phyloP scores from a whole-genome alignment of 148 eudicot species.

The Hydrangea macrophylla region DNA sequence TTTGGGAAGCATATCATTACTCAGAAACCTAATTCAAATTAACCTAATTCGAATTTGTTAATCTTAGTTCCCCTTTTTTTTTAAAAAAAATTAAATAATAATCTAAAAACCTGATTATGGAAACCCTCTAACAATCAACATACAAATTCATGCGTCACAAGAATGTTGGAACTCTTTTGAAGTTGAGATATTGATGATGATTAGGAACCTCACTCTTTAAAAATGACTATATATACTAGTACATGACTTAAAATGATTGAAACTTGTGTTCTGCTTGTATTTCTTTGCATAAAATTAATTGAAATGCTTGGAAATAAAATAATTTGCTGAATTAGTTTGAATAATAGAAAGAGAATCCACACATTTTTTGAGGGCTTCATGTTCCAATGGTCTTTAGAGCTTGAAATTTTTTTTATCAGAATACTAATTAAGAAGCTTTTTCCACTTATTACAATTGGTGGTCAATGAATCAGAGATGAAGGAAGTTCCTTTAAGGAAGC shows the following conservation, averaged over 20 bases:
- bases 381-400: background rate
- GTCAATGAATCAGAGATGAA: background rate
- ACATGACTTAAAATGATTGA: too few species aligned
- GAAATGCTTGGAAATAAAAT: too few species aligned
- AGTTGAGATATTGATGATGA: background rate
- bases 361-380: background rate
- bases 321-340: background rate
- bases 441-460: background rate
- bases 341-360: background rate
- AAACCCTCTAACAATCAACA: too few species aligned
- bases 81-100: too few species aligned
- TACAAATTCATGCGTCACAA: background rate
- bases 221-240: too few species aligned
- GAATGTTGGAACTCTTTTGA: background rate
- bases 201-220: background rate
- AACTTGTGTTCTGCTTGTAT: too few species aligned
- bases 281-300: too few species aligned
- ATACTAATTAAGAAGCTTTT: constrained; percentile 1
- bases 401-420: background rate
- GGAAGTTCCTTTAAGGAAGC: background rate
- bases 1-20: too few species aligned
- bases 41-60: too few species aligned
- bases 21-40: too few species aligned
- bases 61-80: too few species aligned
- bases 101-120: too few species aligned